Base-by-base conservation (phyloP, 352 stramenopile genomes). In the Globisporangium polare region DNA sequence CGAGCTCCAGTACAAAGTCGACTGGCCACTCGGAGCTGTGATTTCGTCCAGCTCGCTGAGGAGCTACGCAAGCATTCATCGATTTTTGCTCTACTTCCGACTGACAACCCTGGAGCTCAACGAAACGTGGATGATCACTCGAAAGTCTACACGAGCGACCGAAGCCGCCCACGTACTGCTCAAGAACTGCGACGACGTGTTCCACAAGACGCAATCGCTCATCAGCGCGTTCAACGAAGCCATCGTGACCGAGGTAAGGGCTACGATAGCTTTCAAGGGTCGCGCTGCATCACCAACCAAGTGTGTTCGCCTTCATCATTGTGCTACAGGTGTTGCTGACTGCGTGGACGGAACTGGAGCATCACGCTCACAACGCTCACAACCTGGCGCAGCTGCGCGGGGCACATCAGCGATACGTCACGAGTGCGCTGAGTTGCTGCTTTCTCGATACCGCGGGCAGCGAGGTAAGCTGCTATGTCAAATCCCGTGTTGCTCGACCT, bases 21-120 rank as follows among this genome's bases (percentile, higher is more conserved):
- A 72, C 22, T 88, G 78, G 78, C 78, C 78, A 9, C 53, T 88
- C 5, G 75, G 77, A 47, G 67, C 78, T 0, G 57, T 88, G 39
- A 67, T 88, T 55, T 82, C 74, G 10, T 64, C 72, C 2, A 45
- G 66, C 4, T 75, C 57, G 10, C 63, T 83, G 26, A 42, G 51
- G 13, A 45, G 57, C 10, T 88, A 86, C 61, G 64, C 77, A 31
- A 29, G 53, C 18, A 66, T 88, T 26, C 75, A 88, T 46, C 73
- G 60, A 15, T 77, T 80, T 50, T 62, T 88, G 12, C 65, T 88
- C 35, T 63, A 77, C 29, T 52, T 75, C 24, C 72, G 77, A 15
- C 53, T 88, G 53, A 84, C 74, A 24, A 70, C 57, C 6, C 24
- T 83, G 53, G 74, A 85, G 45, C 67, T 78, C 58, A 69, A 68